Conservation (phyloP, 805 yeast genomes). For the Zygosaccharomyces bailii region DNA sequence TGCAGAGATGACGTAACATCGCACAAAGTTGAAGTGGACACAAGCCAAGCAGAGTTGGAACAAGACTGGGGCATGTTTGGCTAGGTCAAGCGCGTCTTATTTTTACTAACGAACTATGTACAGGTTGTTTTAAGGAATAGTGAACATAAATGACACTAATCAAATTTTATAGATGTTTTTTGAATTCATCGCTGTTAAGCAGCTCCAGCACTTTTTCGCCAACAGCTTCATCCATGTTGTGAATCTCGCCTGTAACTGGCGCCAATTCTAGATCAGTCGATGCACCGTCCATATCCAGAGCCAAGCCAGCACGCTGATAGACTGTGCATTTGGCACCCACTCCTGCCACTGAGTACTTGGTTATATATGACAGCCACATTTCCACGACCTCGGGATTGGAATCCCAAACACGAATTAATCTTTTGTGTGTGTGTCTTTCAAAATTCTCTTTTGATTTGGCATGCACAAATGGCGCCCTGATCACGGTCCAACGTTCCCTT, state of each 20-base stretch:
- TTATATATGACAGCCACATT: constrained; percentile 70
- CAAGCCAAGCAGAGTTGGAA: constrained; percentile 58
- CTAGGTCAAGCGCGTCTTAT: constrained; percentile 23
- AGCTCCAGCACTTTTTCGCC: constrained; percentile 62
- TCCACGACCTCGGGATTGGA: constrained; percentile 82
- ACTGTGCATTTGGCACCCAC: constrained; percentile 79
- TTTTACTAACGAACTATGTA: background rate
- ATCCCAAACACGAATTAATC: constrained; percentile 74
- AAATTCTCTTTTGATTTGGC: constrained; percentile 94
- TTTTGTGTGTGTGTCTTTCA: constrained; percentile 78
- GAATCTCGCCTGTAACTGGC: background rate
- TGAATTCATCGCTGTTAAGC: constrained; percentile 67
- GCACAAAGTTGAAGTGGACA: constrained; percentile 40
- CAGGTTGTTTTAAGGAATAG: constrained; percentile 8
- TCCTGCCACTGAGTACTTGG: constrained; percentile 73
- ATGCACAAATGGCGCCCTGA: constrained; percentile 87
- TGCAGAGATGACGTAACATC: constrained; percentile 71
- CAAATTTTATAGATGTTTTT: constrained; percentile 40
- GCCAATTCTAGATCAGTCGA: constrained; percentile 1
- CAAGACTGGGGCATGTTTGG: constrained; percentile 83
- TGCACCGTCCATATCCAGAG: constrained; percentile 26
- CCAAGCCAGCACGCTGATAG: constrained; percentile 50
- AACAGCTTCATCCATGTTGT: constrained; percentile 27
- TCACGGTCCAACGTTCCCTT: constrained; percentile 89
- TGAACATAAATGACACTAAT: background rate